A percentile compares a stretch with the other conserved stretches of the same genome.
These are phyloP conservation scores for Cutaneotrichosporon dermatis DNA, from an alignment of 1,284 basidiomycete species.

Conservation along the genomic window DNA sequence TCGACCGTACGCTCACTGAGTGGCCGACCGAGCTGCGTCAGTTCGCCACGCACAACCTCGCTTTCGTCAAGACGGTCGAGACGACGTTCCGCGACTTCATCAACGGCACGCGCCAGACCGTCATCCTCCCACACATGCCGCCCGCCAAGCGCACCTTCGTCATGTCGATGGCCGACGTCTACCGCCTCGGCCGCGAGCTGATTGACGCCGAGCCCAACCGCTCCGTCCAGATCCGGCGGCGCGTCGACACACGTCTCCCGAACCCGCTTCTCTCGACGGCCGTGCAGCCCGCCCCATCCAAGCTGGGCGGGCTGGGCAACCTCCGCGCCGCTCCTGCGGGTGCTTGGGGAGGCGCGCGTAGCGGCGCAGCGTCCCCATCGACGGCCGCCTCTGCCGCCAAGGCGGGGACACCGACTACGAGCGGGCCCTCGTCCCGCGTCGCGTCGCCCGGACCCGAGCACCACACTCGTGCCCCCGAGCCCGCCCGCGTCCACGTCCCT, in stretches of 20 bases:
- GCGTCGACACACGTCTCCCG: slow-evolving; percentile 74
- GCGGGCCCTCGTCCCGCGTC: slow-evolving; percentile 11
- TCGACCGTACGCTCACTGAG: slow-evolving; percentile 50
- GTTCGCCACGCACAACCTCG: slow-evolving; percentile 59
- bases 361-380: neutral
- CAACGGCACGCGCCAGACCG: slow-evolving; percentile 61
- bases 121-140: slow-evolving; percentile 74
- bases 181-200: slow-evolving; percentile 74
- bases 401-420: slow-evolving; percentile 8
- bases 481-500: neutral
- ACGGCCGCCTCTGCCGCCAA: slow-evolving; percentile 6
- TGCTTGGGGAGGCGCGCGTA: slow-evolving; percentile 1
- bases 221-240: slow-evolving; percentile 69
- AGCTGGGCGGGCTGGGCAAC: slow-evolving; percentile 28
- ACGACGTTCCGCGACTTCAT: slow-evolving; percentile 74
- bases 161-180: slow-evolving; percentile 64
- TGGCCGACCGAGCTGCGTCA: slow-evolving; percentile 61
- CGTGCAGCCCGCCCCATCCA: slow-evolving; percentile 16
- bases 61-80: slow-evolving; percentile 69
- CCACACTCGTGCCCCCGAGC: neutral
- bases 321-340: slow-evolving; percentile 12
- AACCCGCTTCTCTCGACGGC: slow-evolving; percentile 60
- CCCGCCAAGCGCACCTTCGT: slow-evolving; percentile 72
- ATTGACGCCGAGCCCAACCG: slow-evolving; percentile 76
- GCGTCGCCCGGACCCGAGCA: slow-evolving; percentile 3